Conservation (phyloP, 129 eudicot species). For the Ambrosia trifida region DNA sequence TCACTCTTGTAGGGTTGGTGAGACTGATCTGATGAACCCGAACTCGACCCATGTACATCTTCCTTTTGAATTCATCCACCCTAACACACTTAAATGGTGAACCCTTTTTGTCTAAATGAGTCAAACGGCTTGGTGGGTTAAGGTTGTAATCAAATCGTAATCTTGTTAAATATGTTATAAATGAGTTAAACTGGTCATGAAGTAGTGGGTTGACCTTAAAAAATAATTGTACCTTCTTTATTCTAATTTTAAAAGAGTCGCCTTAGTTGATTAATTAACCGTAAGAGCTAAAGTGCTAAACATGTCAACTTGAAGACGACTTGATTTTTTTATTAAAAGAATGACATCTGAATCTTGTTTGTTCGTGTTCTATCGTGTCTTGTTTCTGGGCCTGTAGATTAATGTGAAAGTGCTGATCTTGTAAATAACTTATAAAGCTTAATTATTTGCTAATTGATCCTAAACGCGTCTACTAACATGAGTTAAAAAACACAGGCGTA, state of each 20-base stretch:
- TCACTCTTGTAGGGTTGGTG: too few relatives aligned
- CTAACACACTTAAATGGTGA: not conserved
- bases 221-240: not conserved
- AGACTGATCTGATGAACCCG: not conserved
- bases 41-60: not conserved
- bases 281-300: too few relatives aligned
- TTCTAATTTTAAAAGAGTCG: not conserved
- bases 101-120: not conserved
- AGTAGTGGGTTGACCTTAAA: not conserved
- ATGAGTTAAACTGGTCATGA: not conserved
- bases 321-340: too few relatives aligned
- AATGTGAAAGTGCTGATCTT: not conserved
- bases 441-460: not conserved
- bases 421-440: not conserved
- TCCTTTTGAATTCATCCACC: not conserved
- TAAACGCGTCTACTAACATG: slow-evolving; percentile 17
- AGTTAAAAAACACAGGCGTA: slow-evolving; percentile 45
- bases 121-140: not conserved
- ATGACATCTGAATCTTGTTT: not conserved
- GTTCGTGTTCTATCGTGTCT: not conserved
- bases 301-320: too few relatives aligned
- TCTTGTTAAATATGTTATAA: not conserved
- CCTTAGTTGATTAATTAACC: too few relatives aligned
- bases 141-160: not conserved
- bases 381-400: not conserved